Evolutionary conservation across 306 rosid genomes (phyloP).

Genomic region (Alnus glutinosa): DNA sequence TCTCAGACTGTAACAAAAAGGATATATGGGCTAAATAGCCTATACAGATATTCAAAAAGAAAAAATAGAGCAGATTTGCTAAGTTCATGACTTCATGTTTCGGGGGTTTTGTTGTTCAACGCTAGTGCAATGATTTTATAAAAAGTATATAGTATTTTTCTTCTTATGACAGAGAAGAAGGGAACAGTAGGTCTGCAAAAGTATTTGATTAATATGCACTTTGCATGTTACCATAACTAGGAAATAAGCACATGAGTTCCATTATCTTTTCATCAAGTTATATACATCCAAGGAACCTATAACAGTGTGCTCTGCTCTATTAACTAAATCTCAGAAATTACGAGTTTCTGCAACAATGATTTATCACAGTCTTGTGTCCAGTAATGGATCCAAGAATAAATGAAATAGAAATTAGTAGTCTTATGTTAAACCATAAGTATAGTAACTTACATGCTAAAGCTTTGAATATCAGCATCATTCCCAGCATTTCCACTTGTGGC

Average conservation of each 20-base stretch:
- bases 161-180: neutral
- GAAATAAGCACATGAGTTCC: neutral
- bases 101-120: neutral
- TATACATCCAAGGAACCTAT: neutral
- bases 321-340: neutral
- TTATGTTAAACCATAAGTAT: neutral
- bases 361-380: neutral
- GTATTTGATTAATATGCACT: neutral
- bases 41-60: neutral
- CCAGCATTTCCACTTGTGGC: conserved; percentile 41
- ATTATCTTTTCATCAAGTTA: neutral
- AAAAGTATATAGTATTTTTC: neutral
- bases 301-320: neutral
- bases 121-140: neutral
- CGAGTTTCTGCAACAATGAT: neutral
- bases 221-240: neutral
- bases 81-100: neutral
- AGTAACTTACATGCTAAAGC: conserved; percentile 63
- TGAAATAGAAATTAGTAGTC: neutral
- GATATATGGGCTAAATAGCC: neutral
- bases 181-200: neutral
- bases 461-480: conserved; percentile 47
- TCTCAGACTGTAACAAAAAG: neutral
- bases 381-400: neutral
- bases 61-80: neutral